Evolutionary conservation across 2,329 filamentous ascomycete genomes (phyloP), one percentile per base, ranked within the genome.

Genomic region (Chlorencoelia australis): DNA sequence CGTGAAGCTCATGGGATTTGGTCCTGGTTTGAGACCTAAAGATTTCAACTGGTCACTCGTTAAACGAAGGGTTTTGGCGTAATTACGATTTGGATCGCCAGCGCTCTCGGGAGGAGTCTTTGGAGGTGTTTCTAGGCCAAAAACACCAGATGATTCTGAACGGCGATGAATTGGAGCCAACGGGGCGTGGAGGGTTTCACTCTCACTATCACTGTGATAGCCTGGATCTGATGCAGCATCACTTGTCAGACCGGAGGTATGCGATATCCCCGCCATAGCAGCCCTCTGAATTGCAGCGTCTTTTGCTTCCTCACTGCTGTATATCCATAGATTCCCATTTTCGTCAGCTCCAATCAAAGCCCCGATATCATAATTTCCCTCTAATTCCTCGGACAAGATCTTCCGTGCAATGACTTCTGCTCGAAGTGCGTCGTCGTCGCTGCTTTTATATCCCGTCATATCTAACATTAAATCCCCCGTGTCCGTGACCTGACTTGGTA

Each of bases 251-350:
- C 46, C 33, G 7, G 37, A 30, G 14, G 46, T 41, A 25, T 35
- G 41, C 7, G 41, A 32, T 45, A 79, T 61, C 4, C 65, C 62
- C 17, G 65, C 65, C 41, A 77, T 56, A 2, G 64, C 62, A 2
- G 69, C 66, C 50, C 69, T 68, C 24, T 81, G 79, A 64, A 80
- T 80, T 20, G 89, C 89, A 5, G 83, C 82, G 51, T 91, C 82
- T 55, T 95, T 96, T 16, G 91, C 87, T 54, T 94, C 88, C 59
- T 96, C 88, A 51, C 88, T 96, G 62, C 87, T 91, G 64, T 98
- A 98, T 48, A 98, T 96, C 89, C 91, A 96, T n/a, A 98, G 69
- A 52, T 98, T 98, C 5, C 91, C 91, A 41, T 91, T 78, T 54
- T 94, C 87, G 55, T 98, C 91, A 29, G 91, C 89, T 9, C 88